Base-by-base conservation (phyloP, 495 filamentous ascomycete species). In the Xylaria bambusicola region DNA sequence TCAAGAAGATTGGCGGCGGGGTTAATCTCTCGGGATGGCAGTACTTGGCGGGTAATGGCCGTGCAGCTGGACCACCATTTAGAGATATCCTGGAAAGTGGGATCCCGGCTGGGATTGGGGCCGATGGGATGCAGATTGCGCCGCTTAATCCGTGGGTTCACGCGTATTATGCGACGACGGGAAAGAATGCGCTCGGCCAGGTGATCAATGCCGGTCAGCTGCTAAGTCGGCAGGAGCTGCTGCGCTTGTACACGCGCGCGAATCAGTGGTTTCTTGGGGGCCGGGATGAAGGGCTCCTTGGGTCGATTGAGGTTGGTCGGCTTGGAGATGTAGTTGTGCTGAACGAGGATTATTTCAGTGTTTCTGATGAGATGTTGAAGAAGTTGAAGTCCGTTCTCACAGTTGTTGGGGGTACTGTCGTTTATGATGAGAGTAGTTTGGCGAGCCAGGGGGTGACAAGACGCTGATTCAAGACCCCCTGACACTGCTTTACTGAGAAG, bases 181-280 rank as follows among this genome's bases (percentile, higher is more conserved):
- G 68, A 9, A 52, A 52, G 38, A 71, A 71, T 47, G 66, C 68
- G 4, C 31, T 57, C 0, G 68, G 68, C 0, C 56, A 68, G 38
- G 20, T 61, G 36, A 65, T 71, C 44, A 71, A 71, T 26, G 26
- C 52, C 1, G 66, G 63, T 2, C 66, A 71, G 53, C 33, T 31
- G 33, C 52, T 63, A 5, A 66, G 38, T 2, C 48, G 68, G 8
- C 52, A 59, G 17, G 66, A 71, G 53, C 46, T 58, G 31, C 41
- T 71, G 50, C 17, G 48, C 20, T 23, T 66, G 17, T 71, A 68
- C 46, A 71, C 68, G 3, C 54, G 56, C 18, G 52, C 48, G n/a
- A 68, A 71, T 20, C 65, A 58, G 26, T 71, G 68, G 68, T 71
- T 71, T 44, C 51, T 71, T 2, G 68, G 68, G 2, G 66, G 66